A percentile compares a stretch with the other conserved stretches of the same genome.
Evolutionary conservation across 2,329 filamentous ascomycete species (phyloP).

Genomic region (Talaromyces rugulosus): DNA sequence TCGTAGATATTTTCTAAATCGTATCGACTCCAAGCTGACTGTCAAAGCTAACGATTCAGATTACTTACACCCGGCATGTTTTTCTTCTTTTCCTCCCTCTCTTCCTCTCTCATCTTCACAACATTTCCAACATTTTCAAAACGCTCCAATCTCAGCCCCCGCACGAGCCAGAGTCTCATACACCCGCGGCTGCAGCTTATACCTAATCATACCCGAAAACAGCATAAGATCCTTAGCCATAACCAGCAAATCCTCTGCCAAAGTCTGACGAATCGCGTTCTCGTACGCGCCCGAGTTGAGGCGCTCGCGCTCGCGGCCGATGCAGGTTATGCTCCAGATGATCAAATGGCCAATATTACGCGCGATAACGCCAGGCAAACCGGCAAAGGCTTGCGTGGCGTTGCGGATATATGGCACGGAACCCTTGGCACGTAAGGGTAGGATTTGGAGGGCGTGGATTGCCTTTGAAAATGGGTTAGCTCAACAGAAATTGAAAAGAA

Average conservation of each 20-base stretch:
- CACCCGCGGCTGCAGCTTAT: constrained; percentile 79
- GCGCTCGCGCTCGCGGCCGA: constrained; percentile 70
- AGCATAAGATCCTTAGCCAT: constrained; percentile 88
- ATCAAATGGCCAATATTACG: constrained; percentile 87
- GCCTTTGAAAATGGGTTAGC: constrained; percentile 45
- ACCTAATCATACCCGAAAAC: constrained; percentile 88
- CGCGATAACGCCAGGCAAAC: constrained; percentile 73
- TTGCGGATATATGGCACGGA: constrained; percentile 75
- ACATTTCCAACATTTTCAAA: not conserved
- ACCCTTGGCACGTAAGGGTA: constrained; percentile 71
- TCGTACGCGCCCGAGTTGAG: constrained; percentile 69
- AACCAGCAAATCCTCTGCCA: constrained; percentile 69
- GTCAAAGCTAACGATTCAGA: not conserved
- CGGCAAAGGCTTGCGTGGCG: constrained; percentile 75
- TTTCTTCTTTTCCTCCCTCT: not conserved
- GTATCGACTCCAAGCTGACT: not conserved
- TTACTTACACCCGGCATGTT: not conserved
- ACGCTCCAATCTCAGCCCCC: constrained; percentile 46
- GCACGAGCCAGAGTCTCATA: constrained; percentile 85
- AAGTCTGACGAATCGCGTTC: constrained; percentile 38
- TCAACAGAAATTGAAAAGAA: not conserved
- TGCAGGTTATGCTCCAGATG: constrained; percentile 89
- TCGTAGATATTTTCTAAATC: not conserved
- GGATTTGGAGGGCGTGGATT: constrained; percentile 70
- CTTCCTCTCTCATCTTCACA: not conserved